These are phyloP conservation scores for Quillaja saponaria DNA, from an alignment of 306 rosid genomes.

Conservation along the genomic window DNA sequence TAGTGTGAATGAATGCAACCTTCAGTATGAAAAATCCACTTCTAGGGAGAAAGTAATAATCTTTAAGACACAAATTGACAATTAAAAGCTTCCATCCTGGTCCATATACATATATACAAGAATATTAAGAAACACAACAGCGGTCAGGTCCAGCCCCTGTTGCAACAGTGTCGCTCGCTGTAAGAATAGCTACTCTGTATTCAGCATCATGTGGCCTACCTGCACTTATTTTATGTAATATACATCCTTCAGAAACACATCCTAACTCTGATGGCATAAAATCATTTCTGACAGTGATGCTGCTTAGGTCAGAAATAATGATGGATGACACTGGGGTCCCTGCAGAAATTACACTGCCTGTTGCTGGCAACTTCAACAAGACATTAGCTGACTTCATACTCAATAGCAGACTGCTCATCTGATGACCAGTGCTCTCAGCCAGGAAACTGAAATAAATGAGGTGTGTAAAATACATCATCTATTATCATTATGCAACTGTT, in stretches of 20 bases:
- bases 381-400: slow-evolving; percentile 93
- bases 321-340: slow-evolving; percentile 70
- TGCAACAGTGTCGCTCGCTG: slow-evolving; percentile 93
- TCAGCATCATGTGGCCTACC: slow-evolving; percentile 43
- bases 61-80: too few species aligned
- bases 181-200: slow-evolving; percentile 73
- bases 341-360: slow-evolving; percentile 53
- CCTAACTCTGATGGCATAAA: slow-evolving; percentile 32
- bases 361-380: slow-evolving; percentile 78
- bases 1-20: too few species aligned
- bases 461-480: too few species aligned
- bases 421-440: slow-evolving; percentile 91
- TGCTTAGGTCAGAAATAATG: slow-evolving; percentile 61
- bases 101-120: too few species aligned
- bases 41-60: too few species aligned
- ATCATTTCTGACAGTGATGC: slow-evolving; percentile 26
- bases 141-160: slow-evolving; percentile 87
- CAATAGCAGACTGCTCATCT: slow-evolving; percentile 80
- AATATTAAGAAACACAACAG: too few species aligned
- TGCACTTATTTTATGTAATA: slow-evolving; percentile 32
- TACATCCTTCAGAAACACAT: slow-evolving; percentile 31
- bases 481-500: too few species aligned
- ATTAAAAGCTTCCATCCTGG: too few species aligned
- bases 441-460: slow-evolving; percentile 65
- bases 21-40: too few species aligned